A percentile compares a stretch with the other conserved stretches of the same genome.
These are phyloP conservation scores for Crataegus laevigata DNA, from an alignment of 306 rosid species.

Conservation along the genomic window DNA sequence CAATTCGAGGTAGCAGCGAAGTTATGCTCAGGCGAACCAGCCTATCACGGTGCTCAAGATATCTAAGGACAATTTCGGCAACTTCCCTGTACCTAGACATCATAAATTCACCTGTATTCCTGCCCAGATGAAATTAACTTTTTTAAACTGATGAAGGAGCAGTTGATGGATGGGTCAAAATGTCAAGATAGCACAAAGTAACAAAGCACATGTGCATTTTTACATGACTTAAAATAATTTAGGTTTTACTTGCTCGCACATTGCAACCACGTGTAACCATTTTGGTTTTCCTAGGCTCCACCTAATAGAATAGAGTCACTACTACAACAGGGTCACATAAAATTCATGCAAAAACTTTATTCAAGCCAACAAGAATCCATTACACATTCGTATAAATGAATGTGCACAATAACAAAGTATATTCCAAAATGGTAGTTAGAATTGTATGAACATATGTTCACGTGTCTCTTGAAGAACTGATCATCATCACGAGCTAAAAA, in stretches of 20 bases:
- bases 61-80: constrained; percentile 92
- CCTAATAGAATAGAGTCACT: not conserved
- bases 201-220: not conserved
- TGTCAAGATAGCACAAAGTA: not conserved
- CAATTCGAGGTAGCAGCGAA: constrained; percentile 89
- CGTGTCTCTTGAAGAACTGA: not conserved
- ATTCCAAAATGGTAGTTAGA: not conserved
- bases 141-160: not conserved
- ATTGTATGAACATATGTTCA: not conserved
- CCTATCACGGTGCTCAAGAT: constrained; percentile 84
- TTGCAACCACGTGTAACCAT: not conserved
- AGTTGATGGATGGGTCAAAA: not conserved
- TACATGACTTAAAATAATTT: not conserved
- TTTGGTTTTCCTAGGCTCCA: not conserved
- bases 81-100: constrained; percentile 99
- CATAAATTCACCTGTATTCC: constrained; percentile 99
- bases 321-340: not conserved
- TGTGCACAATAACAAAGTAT: not conserved
- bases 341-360: not conserved
- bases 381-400: not conserved
- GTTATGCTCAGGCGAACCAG: constrained; percentile 99
- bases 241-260: not conserved
- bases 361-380: not conserved
- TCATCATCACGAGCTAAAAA: not conserved
- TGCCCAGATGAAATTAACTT: constrained; percentile 29